These are phyloP conservation scores for Fusarium napiforme DNA, from an alignment of 2,329 filamentous ascomycete genomes.

Conservation along the genomic window DNA sequence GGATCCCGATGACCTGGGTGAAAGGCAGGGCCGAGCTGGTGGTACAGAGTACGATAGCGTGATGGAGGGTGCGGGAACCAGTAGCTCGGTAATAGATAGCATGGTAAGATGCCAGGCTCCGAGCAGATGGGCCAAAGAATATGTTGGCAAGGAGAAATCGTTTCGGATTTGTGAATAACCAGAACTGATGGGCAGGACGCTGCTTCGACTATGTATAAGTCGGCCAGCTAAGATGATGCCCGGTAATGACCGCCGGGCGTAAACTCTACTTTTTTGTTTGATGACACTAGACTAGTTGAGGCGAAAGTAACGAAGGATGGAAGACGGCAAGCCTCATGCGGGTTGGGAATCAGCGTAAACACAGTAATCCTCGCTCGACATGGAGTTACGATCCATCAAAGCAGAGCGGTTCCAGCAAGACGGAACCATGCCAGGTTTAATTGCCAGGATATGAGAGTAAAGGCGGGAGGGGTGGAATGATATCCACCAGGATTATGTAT, in stretches of 20 bases:
- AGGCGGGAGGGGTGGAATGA: slow-evolving; percentile 31
- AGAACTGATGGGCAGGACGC: slow-evolving; percentile 9
- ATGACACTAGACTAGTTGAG: slow-evolving; percentile 45
- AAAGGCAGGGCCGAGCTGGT: slow-evolving; percentile 16
- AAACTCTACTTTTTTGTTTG: slow-evolving; percentile 34
- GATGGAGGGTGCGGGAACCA: slow-evolving; percentile 33
- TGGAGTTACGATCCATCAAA: slow-evolving; percentile 32
- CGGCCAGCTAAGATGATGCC: slow-evolving; percentile 14
- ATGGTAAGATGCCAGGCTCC: slow-evolving; percentile 21
- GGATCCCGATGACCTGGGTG: slow-evolving; percentile 4
- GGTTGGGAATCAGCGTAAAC: slow-evolving; percentile 27
- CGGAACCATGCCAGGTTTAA: slow-evolving; percentile 38
- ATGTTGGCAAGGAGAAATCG: slow-evolving; percentile 7
- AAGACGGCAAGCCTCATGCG: slow-evolving; percentile 35
- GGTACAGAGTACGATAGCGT: slow-evolving; percentile 33
- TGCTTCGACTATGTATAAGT: slow-evolving; percentile 36
- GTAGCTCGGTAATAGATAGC: slow-evolving; percentile 40
- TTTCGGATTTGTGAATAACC: slow-evolving; percentile 2
- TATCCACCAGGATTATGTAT: slow-evolving; percentile 29
- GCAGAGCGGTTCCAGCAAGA: slow-evolving; percentile 33
- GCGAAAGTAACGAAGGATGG: slow-evolving; percentile 47
- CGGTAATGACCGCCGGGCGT: slow-evolving; percentile 4
- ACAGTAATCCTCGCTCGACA: slow-evolving; percentile 30
- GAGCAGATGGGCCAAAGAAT: slow-evolving; percentile 3
- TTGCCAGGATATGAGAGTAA: slow-evolving; percentile 26